Percentiles rank a stretch among this genome's conserved stretches.
Conservation (phyloP, 148 eudicot species). For the Rhododendron williamsianum region DNA sequence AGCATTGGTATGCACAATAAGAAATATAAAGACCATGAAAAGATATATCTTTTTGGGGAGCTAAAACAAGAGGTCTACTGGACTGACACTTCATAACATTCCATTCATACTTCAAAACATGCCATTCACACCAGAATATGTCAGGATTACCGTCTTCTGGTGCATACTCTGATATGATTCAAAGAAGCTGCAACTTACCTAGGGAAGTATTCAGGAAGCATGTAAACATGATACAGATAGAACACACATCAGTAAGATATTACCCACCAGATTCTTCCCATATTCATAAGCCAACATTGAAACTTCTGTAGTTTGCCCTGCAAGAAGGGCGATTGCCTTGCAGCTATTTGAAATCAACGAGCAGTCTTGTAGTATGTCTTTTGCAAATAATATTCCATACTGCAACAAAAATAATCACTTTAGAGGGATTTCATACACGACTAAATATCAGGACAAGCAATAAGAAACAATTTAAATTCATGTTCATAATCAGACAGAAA, state of each 20-base stretch:
- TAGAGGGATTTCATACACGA: not conserved
- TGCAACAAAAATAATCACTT: conserved; percentile 23
- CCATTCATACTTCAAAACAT: not conserved
- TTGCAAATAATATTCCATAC: conserved; percentile 90
- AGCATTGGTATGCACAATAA: not conserved
- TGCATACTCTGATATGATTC: not conserved
- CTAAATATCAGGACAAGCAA: not conserved
- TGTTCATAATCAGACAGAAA: not conserved
- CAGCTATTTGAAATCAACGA: conserved; percentile 93
- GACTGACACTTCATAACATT: not conserved
- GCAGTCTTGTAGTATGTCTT: conserved; percentile 96
- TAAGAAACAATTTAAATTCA: not conserved
- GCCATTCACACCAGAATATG: not conserved
- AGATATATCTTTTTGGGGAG: not conserved
- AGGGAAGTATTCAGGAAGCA: not conserved
- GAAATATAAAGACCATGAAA: not conserved
- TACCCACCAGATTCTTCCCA: conserved; percentile 86
- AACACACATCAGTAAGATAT: not conserved
- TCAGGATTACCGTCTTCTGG: not conserved
- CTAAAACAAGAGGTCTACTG: not conserved
- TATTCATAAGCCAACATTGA: conserved; percentile 77
- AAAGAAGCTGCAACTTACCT: conserved; percentile 4
- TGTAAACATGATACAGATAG: not conserved
- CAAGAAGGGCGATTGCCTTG: conserved; percentile 91
- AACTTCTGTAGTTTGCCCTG: conserved; percentile 88